Conservation (phyloP, 805 yeast species). For the Schwanniomyces occidentalis region DNA sequence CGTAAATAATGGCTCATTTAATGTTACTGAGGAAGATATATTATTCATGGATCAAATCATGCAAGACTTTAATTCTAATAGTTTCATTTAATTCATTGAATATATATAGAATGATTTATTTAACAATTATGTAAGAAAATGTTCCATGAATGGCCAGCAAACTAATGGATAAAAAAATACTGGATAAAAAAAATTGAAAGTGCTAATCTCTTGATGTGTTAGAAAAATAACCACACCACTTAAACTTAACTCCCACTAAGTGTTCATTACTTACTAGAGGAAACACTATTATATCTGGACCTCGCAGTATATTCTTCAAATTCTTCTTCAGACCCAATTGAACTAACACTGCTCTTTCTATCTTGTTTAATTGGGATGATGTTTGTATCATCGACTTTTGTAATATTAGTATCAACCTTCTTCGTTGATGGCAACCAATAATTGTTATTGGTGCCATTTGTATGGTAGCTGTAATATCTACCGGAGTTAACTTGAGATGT, state of each 20-base stretch:
- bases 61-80: constrained; percentile 9
- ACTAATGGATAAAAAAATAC: too few species aligned
- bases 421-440: constrained; percentile 35
- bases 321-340: constrained; percentile 13
- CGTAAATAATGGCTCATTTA: constrained; percentile 6
- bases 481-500: constrained; percentile 39
- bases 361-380: constrained; percentile 7
- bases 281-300: constrained; percentile 19
- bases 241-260: too few species aligned
- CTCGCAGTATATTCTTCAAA: constrained; percentile 5
- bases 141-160: too few species aligned
- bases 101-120: too few species aligned
- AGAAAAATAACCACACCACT: too few species aligned
- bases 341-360: constrained; percentile 16
- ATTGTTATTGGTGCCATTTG: constrained; percentile 36
- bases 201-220: too few species aligned
- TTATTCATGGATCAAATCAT: constrained; percentile 17
- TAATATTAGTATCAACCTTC: constrained; percentile 5
- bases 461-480: constrained; percentile 35
- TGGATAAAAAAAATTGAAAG: too few species aligned
- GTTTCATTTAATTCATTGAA: too few species aligned
- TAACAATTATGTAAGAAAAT: too few species aligned
- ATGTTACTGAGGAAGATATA: constrained; percentile 19
- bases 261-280: constrained; percentile 12
- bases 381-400: constrained; percentile 4